These are phyloP conservation scores for Exophiala phaeomuriformis DNA, from an alignment of 2,329 filamentous ascomycete genomes.

Conservation along the genomic window DNA sequence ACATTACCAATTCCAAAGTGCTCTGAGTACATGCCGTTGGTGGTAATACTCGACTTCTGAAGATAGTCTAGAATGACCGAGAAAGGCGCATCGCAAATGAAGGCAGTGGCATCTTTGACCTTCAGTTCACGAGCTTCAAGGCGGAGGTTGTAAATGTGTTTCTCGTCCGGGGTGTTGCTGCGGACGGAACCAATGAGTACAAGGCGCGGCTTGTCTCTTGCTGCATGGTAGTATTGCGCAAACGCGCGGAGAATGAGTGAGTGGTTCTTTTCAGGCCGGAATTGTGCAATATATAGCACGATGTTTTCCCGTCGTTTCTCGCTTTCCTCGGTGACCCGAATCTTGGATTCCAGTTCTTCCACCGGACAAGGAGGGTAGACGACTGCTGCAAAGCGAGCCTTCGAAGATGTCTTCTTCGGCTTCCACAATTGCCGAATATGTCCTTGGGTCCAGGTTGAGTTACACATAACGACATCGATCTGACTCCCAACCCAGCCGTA, in stretches of 20 bases:
- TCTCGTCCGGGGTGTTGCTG: slow-evolving; percentile 50
- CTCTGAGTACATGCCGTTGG: slow-evolving; percentile 99
- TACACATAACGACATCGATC: slow-evolving; percentile 94
- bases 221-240: slow-evolving; percentile 59
- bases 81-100: slow-evolving; percentile 86
- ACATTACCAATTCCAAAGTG: slow-evolving; percentile 98
- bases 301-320: slow-evolving; percentile 61
- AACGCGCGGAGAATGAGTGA: slow-evolving; percentile 78
- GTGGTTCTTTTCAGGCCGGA: slow-evolving; percentile 96
- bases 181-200: slow-evolving; percentile 90
- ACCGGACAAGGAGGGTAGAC: slow-evolving; percentile 93
- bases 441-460: slow-evolving; percentile 85
- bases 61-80: slow-evolving; percentile 76
- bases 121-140: slow-evolving; percentile 78
- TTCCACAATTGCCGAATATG: slow-evolving; percentile 76
- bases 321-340: slow-evolving; percentile 57
- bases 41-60: slow-evolving; percentile 68
- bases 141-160: slow-evolving; percentile 73
- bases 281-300: slow-evolving; percentile 91
- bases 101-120: slow-evolving; percentile 76
- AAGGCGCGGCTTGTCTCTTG: slow-evolving; percentile 52
- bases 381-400: slow-evolving; percentile 54
- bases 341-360: slow-evolving; percentile 66
- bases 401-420: slow-evolving; percentile 37
- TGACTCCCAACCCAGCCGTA: slow-evolving; percentile 78